Evolutionary conservation across 1,284 basidiomycete genomes (phyloP).

Genomic region (Cutaneotrichosporon daszewskae): DNA sequence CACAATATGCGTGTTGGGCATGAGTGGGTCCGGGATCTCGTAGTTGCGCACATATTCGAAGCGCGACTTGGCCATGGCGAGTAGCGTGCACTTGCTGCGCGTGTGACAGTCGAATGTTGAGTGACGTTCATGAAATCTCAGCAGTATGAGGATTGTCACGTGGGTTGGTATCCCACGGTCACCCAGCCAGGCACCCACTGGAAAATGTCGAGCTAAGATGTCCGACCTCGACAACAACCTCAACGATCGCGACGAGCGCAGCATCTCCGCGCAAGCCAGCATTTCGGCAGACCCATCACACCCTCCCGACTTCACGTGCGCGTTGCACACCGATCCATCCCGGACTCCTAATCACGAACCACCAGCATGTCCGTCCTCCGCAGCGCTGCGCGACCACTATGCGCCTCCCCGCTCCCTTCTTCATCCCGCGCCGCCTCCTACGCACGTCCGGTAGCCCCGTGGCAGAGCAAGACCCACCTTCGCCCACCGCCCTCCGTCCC

Average conservation of each 20-base stretch:
- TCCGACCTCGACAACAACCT: too few species aligned
- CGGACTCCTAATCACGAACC: neutral
- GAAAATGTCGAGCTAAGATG: slow-evolving; percentile 1
- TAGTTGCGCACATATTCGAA: slow-evolving; percentile 87
- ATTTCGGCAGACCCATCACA: too few species aligned
- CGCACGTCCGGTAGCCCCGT: slow-evolving; percentile 11
- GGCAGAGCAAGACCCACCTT: slow-evolving; percentile 43
- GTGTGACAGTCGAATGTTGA: too few species aligned
- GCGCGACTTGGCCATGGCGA: slow-evolving; percentile 89
- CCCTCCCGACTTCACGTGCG: neutral
- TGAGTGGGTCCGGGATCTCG: slow-evolving; percentile 78
- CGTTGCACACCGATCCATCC: too few species aligned
- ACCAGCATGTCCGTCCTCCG: slow-evolving; percentile 11
- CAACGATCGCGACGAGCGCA: too few species aligned
- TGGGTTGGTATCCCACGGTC: slow-evolving; percentile 2
- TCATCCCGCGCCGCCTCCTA: slow-evolving; percentile 23
- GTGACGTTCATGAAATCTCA: too few species aligned
- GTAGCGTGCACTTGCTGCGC: too few species aligned
- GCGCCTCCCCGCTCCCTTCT: slow-evolving; percentile 13
- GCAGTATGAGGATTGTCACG: too few species aligned
- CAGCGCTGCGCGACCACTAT: slow-evolving; percentile 10
- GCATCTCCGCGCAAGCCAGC: too few species aligned
- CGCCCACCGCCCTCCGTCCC: slow-evolving; percentile 56
- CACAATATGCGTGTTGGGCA: slow-evolving; percentile 79
- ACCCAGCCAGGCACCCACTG: too few species aligned